phyloP scores from a whole-genome alignment of 495 filamentous ascomycete species.

The Peziza echinospora region DNA sequence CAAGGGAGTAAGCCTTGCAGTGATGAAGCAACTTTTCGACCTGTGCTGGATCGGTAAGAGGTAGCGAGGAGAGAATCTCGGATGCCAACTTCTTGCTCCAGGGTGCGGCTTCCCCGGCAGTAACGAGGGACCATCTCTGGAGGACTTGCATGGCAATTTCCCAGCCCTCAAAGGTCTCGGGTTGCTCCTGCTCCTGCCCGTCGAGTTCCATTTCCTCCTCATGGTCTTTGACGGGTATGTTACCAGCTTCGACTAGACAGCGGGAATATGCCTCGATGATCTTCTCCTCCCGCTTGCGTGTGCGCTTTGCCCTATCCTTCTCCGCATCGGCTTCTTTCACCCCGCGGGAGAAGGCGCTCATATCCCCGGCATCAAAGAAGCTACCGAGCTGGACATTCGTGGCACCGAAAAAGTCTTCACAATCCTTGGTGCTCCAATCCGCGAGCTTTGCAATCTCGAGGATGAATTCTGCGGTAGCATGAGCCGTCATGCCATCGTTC shows the following conservation, averaged over 20 bases:
- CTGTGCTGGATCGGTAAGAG: constrained; percentile 11
- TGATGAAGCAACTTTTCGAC: constrained; percentile 15
- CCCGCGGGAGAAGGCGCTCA: constrained; percentile 2
- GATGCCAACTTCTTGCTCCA: constrained; percentile 11
- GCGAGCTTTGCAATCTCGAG: constrained; percentile 7
- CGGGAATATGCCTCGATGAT: constrained; percentile 11
- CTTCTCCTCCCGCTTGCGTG: constrained; percentile 4
- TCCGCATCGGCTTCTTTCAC: constrained; percentile 13
- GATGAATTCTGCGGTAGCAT: constrained; percentile 7
- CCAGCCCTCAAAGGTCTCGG: constrained; percentile 17
- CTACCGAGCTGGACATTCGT: neutral
- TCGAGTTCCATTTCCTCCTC: neutral
- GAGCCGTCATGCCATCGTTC: constrained; percentile 1
- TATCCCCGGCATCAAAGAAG: constrained; percentile 7
- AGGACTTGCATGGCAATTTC: constrained; percentile 14
- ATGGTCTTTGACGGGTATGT: no score
- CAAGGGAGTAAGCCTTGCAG: constrained; percentile 11
- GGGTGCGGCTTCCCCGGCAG: constrained; percentile 3
- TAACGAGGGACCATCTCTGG: neutral
- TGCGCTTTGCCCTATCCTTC: constrained; percentile 11
- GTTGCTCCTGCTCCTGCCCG: constrained; percentile 1
- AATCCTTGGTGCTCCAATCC: constrained; percentile 9
- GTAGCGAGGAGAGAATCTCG: constrained; percentile 16
- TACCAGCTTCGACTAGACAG: constrained; percentile 14
- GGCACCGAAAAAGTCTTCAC: constrained; percentile 15